Evolutionary conservation across 345 rosid species (phyloP).

Genomic region (Passiflora organensis): DNA sequence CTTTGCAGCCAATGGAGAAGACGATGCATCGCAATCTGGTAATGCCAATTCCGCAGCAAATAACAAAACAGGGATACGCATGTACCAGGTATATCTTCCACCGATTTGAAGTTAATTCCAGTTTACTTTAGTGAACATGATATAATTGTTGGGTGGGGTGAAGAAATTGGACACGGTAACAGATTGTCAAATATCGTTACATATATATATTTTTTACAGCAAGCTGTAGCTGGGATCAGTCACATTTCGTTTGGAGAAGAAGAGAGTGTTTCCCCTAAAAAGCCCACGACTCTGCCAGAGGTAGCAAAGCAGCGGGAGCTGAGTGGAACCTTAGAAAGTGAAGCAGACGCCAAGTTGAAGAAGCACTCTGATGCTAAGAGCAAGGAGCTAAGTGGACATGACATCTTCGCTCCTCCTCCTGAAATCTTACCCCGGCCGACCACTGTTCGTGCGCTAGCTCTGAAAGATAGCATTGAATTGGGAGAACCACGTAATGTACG

Average conservation of each 20-base stretch:
- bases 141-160: background rate
- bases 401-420: constrained; percentile 95
- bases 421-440: constrained; percentile 81
- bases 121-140: background rate
- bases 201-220: constrained; percentile 37
- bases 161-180: background rate
- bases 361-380: constrained; percentile 90
- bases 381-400: constrained; percentile 88
- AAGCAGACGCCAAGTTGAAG: constrained; percentile 51
- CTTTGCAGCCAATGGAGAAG: constrained; percentile 54
- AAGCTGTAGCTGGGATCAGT: constrained; percentile 82
- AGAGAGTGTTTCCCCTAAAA: constrained; percentile 64
- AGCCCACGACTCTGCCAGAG: constrained; percentile 67
- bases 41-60: constrained; percentile 44
- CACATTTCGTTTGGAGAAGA: constrained; percentile 91
- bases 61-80: constrained; percentile 55
- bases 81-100: constrained; percentile 60
- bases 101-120: background rate
- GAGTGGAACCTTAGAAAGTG: constrained; percentile 70
- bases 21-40: constrained; percentile 45
- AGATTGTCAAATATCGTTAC: constrained; percentile 1
- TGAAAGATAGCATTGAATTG: constrained; percentile 64
- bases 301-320: constrained; percentile 94
- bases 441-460: constrained; percentile 57
- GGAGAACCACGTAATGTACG: constrained; percentile 48